Base-by-base conservation (phyloP, 2,329 filamentous ascomycete species). In the Nothophoma quercina region DNA sequence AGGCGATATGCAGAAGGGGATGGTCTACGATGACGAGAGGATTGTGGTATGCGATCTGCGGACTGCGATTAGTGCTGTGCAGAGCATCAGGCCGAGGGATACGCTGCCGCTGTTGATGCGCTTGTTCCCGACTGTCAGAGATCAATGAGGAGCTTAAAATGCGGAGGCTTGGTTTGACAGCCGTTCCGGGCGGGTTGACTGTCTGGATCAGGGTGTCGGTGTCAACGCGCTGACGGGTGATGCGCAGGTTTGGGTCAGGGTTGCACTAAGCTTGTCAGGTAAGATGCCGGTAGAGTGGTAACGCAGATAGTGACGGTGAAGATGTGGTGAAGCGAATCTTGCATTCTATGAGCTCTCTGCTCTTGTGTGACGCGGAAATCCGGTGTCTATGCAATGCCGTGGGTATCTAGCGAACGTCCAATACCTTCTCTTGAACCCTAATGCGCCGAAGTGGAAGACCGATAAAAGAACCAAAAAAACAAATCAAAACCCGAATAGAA, bases 341-440 rank as follows among this genome's bases (percentile, higher is more conserved):
- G 13, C 7, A 18, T 39, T 26, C 9, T 32, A 32, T 25, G 34
- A 16, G 34, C 23, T 2, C 4, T n/a, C 1, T 2, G 30, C 19
- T 46, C 9, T 23, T 5, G 7, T 6, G 18, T n/a, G 38, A 29
- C 16, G n/a, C 23, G 2, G 13, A 29, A 19, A 39, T 15, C 9
- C 19, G 4, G 3, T 29, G 18, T 45, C 34, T 45, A 45, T 45
- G 40, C 23, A 45, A 45, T 16, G 35, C 48, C 29, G 25, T 35
- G 55, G 51, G 55, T 55, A 58, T 55, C 51, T 55, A 58, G 32
- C 48, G 51, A 57, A 51, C 40, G 50, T 57, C 55, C 41, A 36
- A 38, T 30, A 29, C 29, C 38, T 28, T 33, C 41, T 35, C 28
- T 21, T 21, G 13, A 13, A 51, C 40, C 15, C 48, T 28, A 2